Evolutionary conservation across 2,329 filamentous ascomycete genomes (phyloP), one percentile per base, ranked within the genome.

Genomic region (Scortechinia acanthostroma): DNA sequence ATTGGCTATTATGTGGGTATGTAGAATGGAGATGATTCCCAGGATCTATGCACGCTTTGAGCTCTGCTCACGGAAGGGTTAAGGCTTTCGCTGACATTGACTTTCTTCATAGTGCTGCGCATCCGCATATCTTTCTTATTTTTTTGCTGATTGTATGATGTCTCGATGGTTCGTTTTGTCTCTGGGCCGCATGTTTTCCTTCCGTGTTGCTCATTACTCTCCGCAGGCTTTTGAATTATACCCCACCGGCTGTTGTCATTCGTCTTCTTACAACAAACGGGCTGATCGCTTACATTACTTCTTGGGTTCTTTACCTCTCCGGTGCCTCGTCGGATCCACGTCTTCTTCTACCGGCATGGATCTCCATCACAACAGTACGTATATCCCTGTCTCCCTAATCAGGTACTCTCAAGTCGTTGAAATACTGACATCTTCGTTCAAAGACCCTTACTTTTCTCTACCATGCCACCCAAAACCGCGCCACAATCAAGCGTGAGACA

Each of bases 71-170:
- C n/a, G 21, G 15, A 25, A n/a, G 22, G 21, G 13, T 21, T 42
- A n/a, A 20, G 19, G 4, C n/a, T 42, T 37, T 47, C 13, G 46
- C 28, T 14, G 25, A 4, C 21, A 45, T n/a, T 22, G 28, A 42
- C 23, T 44, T 43, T n/a, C 23, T n/a, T n/a, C 30, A 30, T 43
- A 88, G 86, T 89, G 85, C 66, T 80, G 77, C 56, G 82, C 85
- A 47, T 87, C 84, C 17, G 86, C 83, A 45, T 88, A 89, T 61
- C 74, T 90, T 48, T 86, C 84, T 43, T 91, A 88, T 63, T 87
- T 88, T 68, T 91, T 91, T 59, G 87, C 85, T 47, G 86, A 91
- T 64, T 88, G 86, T 62, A 76, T 91, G 55, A 90, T 91, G 86
- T 89, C 85, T 49, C 73, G 87, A 64, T 91, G 86, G 84, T 87